Percentiles rank a stretch among this genome's conserved stretches.
These are phyloP conservation scores for Pelargonium citronellum DNA, from an alignment of 441 rosid genomes.

Conservation along the genomic window DNA sequence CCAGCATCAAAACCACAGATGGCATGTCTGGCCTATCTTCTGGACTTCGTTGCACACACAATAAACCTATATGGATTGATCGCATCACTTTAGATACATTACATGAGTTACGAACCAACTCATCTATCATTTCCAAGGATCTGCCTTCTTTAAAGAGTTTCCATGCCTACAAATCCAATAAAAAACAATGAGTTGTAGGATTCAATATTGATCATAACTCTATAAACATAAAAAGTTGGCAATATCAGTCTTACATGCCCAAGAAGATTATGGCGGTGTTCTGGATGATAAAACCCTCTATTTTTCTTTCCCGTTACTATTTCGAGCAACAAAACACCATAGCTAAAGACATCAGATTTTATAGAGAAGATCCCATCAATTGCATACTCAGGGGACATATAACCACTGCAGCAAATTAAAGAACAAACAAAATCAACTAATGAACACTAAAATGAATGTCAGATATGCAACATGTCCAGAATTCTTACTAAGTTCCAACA, in stretches of 20 bases:
- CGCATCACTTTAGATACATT: conserved; percentile 13
- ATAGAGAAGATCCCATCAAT: conserved; percentile 7
- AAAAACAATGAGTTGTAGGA: neutral
- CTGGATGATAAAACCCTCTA: conserved; percentile 21
- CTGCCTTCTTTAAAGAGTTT: conserved; percentile 19
- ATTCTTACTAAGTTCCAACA: conserved; percentile 33
- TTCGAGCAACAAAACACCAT: too few species aligned
- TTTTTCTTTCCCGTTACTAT: conserved; percentile 13
- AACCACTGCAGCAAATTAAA: conserved; percentile 16
- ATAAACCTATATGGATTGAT: neutral
- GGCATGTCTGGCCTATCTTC: conserved; percentile 17
- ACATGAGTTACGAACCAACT: neutral
- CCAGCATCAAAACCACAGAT: neutral
- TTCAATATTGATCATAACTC: neutral
- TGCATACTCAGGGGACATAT: conserved; percentile 17
- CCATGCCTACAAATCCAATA: conserved; percentile 25
- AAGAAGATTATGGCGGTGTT: conserved; percentile 22
- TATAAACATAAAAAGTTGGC: too few species aligned
- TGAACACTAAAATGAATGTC: neutral
- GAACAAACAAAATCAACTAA: neutral
- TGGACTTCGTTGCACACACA: neutral
- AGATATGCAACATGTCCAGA: neutral
- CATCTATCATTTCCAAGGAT: neutral
- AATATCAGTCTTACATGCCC: conserved; percentile 29
- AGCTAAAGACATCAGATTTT: too few species aligned